Evolutionary conservation across 2,329 filamentous ascomycete genomes (phyloP).

Genomic region (Aulographum hederae): DNA sequence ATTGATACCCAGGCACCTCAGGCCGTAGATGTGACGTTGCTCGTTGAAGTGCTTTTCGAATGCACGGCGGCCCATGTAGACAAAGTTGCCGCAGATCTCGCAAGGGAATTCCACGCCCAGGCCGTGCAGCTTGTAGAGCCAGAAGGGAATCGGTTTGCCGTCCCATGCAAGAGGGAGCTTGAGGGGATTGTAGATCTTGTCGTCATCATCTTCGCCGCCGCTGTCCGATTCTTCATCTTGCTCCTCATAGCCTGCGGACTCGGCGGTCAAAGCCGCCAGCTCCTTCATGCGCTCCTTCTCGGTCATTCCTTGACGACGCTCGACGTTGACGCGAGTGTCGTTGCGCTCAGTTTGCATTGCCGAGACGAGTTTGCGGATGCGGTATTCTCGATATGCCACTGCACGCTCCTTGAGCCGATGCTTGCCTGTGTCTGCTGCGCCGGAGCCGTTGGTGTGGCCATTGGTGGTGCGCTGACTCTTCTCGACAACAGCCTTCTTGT

Average conservation of each 20-base stretch:
- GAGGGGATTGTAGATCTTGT: constrained; percentile 83
- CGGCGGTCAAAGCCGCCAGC: constrained; percentile 65
- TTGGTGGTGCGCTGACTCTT: constrained; percentile 28
- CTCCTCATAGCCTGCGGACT: constrained; percentile 42
- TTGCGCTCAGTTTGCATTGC: constrained; percentile 74
- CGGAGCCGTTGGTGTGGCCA: constrained; percentile 5
- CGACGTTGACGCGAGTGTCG: constrained; percentile 85
- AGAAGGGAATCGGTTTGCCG: constrained; percentile 96
- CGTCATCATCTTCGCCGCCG: constrained; percentile 31
- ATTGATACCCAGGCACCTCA: constrained; percentile 86
- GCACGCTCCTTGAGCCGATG: constrained; percentile 55
- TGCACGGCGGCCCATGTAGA: constrained; percentile 92
- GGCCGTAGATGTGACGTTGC: constrained; percentile 74
- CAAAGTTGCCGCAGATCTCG: constrained; percentile 94
- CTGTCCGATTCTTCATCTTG: no score
- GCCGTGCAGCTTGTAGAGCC: constrained; percentile 94
- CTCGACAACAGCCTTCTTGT: constrained; percentile 63
- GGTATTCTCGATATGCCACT: constrained; percentile 74
- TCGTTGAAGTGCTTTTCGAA: constrained; percentile 99
- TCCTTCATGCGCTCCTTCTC: constrained; percentile 90
- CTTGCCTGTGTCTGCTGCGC: constrained; percentile 7
- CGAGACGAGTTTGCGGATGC: constrained; percentile 60
- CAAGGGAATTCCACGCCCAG: constrained; percentile 88
- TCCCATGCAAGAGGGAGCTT: constrained; percentile 96
- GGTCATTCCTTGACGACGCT: constrained; percentile 94